Percentiles rank a stretch among this genome's conserved stretches.
phyloP scores from a whole-genome alignment of 2,329 filamentous ascomycete genomes.

The Pestalotiopsis sp. region DNA sequence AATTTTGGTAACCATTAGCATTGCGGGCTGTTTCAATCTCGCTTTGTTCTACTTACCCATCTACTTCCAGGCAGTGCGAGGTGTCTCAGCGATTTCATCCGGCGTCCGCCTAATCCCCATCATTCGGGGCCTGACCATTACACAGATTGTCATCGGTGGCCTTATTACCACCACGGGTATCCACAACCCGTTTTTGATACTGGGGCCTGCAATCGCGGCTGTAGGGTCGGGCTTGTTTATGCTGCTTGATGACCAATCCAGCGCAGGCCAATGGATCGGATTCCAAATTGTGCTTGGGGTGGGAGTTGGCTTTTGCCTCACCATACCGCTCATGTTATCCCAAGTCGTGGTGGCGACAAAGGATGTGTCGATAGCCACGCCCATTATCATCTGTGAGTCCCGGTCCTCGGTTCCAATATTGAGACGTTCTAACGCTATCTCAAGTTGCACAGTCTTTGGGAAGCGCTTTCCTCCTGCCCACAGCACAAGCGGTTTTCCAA shows the following conservation, averaged over 20 bases:
- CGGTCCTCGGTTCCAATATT: not conserved
- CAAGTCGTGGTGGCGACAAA: slow-evolving; percentile 17
- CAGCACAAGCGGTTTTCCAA: slow-evolving; percentile 17
- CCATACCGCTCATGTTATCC: slow-evolving; percentile 15
- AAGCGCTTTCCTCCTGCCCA: slow-evolving; percentile 17
- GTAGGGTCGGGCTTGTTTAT: slow-evolving; percentile 5
- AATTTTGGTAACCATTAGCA: not conserved
- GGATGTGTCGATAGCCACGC: slow-evolving; percentile 18
- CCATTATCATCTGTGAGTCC: slow-evolving; percentile 18
- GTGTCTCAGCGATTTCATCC: not conserved
- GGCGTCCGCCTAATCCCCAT: slow-evolving; percentile 2
- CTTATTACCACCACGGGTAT: slow-evolving; percentile 5
- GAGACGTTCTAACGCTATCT: not conserved
- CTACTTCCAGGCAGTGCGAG: slow-evolving; percentile 1
- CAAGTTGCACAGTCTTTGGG: slow-evolving; percentile 17
- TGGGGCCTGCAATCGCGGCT: slow-evolving; percentile 9
- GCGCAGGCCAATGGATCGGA: slow-evolving; percentile 6
- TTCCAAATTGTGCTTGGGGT: slow-evolving; percentile 13
- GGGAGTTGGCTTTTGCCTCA: slow-evolving; percentile 15
- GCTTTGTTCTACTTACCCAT: slow-evolving; percentile 5
- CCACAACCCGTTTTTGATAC: slow-evolving; percentile 9
- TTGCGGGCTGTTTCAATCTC: not conserved
- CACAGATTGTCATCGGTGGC: slow-evolving; percentile 11
- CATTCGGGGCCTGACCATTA: slow-evolving; percentile 10
- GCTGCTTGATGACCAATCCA: slow-evolving; percentile 1